Percentiles rank a stretch among this genome's conserved stretches.
These are phyloP conservation scores for Leishmania gerbilli DNA, from an alignment of 208 protist genomes.

Conservation along the genomic window DNA sequence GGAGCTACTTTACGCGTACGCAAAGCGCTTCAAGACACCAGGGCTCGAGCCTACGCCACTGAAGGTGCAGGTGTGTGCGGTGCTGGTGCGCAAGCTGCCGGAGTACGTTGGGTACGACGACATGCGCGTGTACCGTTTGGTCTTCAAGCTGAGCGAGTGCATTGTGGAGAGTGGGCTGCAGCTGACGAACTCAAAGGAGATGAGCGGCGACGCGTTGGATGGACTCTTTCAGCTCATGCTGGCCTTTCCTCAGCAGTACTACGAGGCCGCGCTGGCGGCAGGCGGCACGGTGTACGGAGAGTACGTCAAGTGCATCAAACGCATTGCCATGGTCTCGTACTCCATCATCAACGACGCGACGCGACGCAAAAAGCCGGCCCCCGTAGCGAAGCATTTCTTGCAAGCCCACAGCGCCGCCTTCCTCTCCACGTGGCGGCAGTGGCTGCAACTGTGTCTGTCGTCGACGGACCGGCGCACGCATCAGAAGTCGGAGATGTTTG, in stretches of 20 bases:
- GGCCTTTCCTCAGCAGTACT: slow-evolving; percentile 64
- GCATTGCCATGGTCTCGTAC: slow-evolving; percentile 78
- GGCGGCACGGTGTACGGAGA: slow-evolving; percentile 57
- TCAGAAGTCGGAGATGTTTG: slow-evolving; percentile 78
- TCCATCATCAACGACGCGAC: slow-evolving; percentile 79
- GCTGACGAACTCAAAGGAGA: slow-evolving; percentile 36
- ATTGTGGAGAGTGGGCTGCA: slow-evolving; percentile 69
- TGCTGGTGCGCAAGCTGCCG: slow-evolving; percentile 53
- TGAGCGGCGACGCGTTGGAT: slow-evolving; percentile 55
- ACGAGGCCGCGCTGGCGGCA: slow-evolving; percentile 39
- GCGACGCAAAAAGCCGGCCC: slow-evolving; percentile 67
- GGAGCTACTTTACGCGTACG: slow-evolving; percentile 74
- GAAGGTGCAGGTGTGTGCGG: slow-evolving; percentile 51
- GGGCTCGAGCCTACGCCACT: slow-evolving; percentile 42
- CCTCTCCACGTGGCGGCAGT: slow-evolving; percentile 66
- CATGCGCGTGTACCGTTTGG: slow-evolving; percentile 63
- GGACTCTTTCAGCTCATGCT: slow-evolving; percentile 63
- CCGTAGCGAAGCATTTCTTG: slow-evolving; percentile 70
- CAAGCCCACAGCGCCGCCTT: slow-evolving; percentile 43
- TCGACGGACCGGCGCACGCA: slow-evolving; percentile 47
- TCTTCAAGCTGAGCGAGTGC: slow-evolving; percentile 84
- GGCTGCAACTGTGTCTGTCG: slow-evolving; percentile 66
- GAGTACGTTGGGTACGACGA: slow-evolving; percentile 71
- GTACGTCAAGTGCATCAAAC: slow-evolving; percentile 84
- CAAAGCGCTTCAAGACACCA: slow-evolving; percentile 75